These are phyloP conservation scores for Claviceps quebecensis DNA, from an alignment of 2,329 filamentous ascomycete genomes.

Conservation along the genomic window DNA sequence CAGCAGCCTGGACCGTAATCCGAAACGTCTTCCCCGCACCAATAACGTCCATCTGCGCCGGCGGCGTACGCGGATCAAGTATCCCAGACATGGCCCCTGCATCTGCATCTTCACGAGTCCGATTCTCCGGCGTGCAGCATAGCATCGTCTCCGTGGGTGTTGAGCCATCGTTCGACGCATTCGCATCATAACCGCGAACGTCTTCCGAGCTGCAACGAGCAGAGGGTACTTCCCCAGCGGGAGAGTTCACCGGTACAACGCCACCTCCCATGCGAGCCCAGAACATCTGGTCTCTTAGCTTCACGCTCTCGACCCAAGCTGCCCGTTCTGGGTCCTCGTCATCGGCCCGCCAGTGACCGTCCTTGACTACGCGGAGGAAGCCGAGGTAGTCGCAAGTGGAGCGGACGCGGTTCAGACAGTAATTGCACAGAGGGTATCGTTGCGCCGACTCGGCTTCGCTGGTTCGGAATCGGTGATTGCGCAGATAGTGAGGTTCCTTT, in stretches of 20 bases:
- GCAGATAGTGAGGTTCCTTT: constrained; percentile 53
- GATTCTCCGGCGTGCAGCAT: constrained; percentile 2
- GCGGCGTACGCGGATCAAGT: constrained; percentile 13
- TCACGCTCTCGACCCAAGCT: constrained; percentile 90
- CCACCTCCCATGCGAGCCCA: constrained; percentile 89
- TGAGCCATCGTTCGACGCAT: not conserved
- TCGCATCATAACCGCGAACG: not conserved
- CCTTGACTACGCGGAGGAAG: constrained; percentile 80
- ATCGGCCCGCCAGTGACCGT: constrained; percentile 79
- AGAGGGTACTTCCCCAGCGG: not conserved
- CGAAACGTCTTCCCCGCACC: constrained; percentile 9
- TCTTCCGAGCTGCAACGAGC: not conserved
- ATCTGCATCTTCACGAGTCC: not conserved
- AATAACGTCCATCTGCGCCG: constrained; percentile 15
- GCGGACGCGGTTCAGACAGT: constrained; percentile 71
- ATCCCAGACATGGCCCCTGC: not conserved
- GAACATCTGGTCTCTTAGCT: constrained; percentile 87
- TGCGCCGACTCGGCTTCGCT: constrained; percentile 78
- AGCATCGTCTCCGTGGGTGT: not conserved
- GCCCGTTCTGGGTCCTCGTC: constrained; percentile 71
- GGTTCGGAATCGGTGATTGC: constrained; percentile 78
- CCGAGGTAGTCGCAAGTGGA: constrained; percentile 87
- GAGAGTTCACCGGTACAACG: constrained; percentile 51
- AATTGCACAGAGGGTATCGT: constrained; percentile 77
- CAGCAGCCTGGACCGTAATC: constrained; percentile 12